phyloP scores from a whole-genome alignment of 768 basidiomycete genomes.

The Psilocybe tampanensis region DNA sequence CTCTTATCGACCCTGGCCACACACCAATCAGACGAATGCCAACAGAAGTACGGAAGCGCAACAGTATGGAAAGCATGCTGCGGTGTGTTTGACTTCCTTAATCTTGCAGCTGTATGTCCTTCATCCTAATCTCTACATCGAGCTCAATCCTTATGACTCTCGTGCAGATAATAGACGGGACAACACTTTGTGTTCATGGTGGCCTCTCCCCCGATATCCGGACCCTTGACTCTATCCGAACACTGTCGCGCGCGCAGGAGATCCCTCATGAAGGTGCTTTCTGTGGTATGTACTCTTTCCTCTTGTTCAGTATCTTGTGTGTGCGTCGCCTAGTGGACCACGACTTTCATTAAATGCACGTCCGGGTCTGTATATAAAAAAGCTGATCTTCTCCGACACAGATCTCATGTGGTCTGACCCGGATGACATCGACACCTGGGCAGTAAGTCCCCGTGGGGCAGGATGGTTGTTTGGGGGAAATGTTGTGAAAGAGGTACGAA shows the following conservation, averaged over 20 bases:
- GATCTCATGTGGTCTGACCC: constrained; percentile 99
- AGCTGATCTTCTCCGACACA: too few species aligned
- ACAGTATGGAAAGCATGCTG: constrained; percentile 98
- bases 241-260: constrained; percentile 93
- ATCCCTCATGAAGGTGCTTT: constrained; percentile 99
- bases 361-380: too few species aligned
- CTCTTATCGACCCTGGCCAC: background rate
- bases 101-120: constrained; percentile 81
- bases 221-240: constrained; percentile 92
- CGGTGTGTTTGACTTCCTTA: constrained; percentile 93
- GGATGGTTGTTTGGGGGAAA: constrained; percentile 92
- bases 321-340: too few species aligned
- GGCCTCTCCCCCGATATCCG: constrained; percentile 95
- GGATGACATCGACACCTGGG: constrained; percentile 95
- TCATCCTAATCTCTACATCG: background rate
- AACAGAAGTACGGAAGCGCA: constrained; percentile 95
- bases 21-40: constrained; percentile 78
- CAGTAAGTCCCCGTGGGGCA: constrained; percentile 93
- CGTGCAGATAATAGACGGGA: constrained; percentile 98
- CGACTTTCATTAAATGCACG: too few species aligned
- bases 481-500: constrained; percentile 77
- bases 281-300: constrained; percentile 58
- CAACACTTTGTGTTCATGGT: constrained; percentile 92
- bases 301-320: too few species aligned
- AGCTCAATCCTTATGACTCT: background rate